Evolutionary conservation across 768 basidiomycete genomes (phyloP).

Genomic region (Podaxis sp.): DNA sequence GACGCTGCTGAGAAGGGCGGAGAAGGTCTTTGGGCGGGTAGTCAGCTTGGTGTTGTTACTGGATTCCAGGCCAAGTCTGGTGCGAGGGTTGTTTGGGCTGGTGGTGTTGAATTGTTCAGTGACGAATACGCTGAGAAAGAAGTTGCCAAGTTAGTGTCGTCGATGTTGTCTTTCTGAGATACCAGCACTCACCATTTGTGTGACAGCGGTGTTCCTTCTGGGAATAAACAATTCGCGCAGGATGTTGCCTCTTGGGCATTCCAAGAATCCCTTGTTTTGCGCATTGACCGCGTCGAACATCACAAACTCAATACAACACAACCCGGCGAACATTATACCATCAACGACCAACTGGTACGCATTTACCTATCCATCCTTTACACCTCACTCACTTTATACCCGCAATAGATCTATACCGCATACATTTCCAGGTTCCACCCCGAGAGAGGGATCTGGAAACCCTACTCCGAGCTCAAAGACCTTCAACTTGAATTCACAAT

Average conservation of each 20-base stretch:
- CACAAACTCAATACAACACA: slow-evolving; percentile 60
- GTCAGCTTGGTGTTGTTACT: slow-evolving; percentile 69
- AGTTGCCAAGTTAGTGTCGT: slow-evolving; percentile 47
- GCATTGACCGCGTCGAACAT: slow-evolving; percentile 73
- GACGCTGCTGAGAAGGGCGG: slow-evolving; percentile 74
- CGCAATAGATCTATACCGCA: slow-evolving; percentile 61
- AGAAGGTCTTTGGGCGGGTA: slow-evolving; percentile 82
- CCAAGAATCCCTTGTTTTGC: slow-evolving; percentile 78
- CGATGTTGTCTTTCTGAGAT: not conserved
- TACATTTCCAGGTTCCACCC: slow-evolving; percentile 69
- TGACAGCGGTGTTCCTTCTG: slow-evolving; percentile 54
- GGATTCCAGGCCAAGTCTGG: slow-evolving; percentile 85
- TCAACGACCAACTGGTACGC: slow-evolving; percentile 78
- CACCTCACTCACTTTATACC: not conserved
- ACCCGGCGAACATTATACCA: slow-evolving; percentile 74
- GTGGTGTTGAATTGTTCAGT: slow-evolving; percentile 75
- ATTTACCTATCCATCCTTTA: slow-evolving; percentile 1
- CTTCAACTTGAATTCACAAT: slow-evolving; percentile 96
- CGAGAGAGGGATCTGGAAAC: slow-evolving; percentile 55
- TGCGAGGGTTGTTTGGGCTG: slow-evolving; percentile 76
- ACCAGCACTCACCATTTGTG: slow-evolving; percentile 1
- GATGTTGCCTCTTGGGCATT: slow-evolving; percentile 89
- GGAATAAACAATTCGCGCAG: slow-evolving; percentile 68
- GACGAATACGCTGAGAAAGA: slow-evolving; percentile 69
- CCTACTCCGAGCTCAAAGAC: slow-evolving; percentile 69